Percentiles rank a stretch among this genome's conserved stretches.
These are phyloP conservation scores for Thermomucor indicae-seudaticae DNA, from an alignment of 371 early-diverging fungal genomes.

Conservation along the genomic window DNA sequence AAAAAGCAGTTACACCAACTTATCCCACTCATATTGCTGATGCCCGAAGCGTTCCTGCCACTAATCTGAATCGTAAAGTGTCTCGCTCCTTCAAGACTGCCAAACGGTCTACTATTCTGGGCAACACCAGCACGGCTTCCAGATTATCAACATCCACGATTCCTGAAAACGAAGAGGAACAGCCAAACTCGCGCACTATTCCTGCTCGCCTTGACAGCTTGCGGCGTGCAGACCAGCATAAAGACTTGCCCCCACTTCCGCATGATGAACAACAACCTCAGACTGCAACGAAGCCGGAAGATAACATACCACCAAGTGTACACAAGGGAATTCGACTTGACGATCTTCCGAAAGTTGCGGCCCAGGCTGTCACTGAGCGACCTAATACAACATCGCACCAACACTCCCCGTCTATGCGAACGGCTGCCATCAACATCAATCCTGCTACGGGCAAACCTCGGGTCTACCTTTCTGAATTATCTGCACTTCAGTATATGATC, in stretches of 20 bases:
- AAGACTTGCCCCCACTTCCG: conserved; percentile 20
- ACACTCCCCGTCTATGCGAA: neutral
- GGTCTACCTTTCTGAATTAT: conserved; percentile 74
- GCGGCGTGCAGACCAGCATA: conserved; percentile 12
- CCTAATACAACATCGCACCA: neutral
- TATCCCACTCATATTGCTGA: conserved; percentile 51
- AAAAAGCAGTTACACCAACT: conserved; percentile 1
- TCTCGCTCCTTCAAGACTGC: conserved; percentile 59
- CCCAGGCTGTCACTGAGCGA: neutral
- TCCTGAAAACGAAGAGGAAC: conserved; percentile 1
- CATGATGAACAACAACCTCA: neutral
- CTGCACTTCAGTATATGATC: conserved; percentile 80
- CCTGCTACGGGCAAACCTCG: conserved; percentile 20
- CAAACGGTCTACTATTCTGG: conserved; percentile 46
- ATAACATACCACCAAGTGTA: neutral
- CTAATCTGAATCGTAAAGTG: conserved; percentile 56
- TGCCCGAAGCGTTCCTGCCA: conserved; percentile 48
- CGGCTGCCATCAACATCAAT: neutral
- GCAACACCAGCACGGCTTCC: conserved; percentile 19
- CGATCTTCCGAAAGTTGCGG: neutral
- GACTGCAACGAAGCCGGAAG: neutral
- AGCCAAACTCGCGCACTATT: conserved; percentile 21
- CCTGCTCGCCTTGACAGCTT: conserved; percentile 11
- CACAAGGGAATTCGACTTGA: neutral
- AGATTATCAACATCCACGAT: neutral